Conservation (phyloP, 352 stramenopile species). For the Phytophthora crassamura region DNA sequence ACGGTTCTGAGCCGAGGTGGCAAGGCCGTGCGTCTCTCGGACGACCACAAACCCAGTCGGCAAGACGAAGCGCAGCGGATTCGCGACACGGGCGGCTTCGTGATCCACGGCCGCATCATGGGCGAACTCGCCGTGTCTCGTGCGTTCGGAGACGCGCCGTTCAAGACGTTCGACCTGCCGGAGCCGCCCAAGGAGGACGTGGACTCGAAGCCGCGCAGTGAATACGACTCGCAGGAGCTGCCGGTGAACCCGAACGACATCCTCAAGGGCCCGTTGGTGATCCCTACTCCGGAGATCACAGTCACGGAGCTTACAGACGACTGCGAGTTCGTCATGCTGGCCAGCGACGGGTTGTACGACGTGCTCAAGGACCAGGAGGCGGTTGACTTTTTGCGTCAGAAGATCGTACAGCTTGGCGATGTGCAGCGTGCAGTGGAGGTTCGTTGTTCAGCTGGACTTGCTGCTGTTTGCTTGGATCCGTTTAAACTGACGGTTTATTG, state of each 20-base stretch:
- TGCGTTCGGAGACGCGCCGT: conserved; percentile 93
- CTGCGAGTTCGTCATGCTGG: conserved; percentile 83
- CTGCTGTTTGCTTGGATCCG: background rate
- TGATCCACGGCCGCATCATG: conserved; percentile 95
- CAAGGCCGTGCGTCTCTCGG: conserved; percentile 91
- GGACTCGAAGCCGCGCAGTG: conserved; percentile 63
- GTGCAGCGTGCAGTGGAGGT: conserved; percentile 85
- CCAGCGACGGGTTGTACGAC: conserved; percentile 84
- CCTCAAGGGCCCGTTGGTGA: conserved; percentile 83
- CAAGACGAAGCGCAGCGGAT: conserved; percentile 95
- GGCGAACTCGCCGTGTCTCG: conserved; percentile 84
- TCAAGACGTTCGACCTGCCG: conserved; percentile 92
- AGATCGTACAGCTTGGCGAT: conserved; percentile 73
- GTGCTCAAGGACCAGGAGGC: conserved; percentile 87
- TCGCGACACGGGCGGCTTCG: conserved; percentile 92
- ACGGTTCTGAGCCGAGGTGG: conserved; percentile 93
- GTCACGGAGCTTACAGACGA: conserved; percentile 72
- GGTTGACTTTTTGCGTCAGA: conserved; percentile 75
- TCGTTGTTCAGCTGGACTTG: conserved; percentile 4
- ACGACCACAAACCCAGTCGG: conserved; percentile 96
- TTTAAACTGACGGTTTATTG: conserved; percentile 1
- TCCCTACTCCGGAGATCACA: conserved; percentile 80
- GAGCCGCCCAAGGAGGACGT: conserved; percentile 48
- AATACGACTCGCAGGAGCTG: conserved; percentile 81
- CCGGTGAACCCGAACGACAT: conserved; percentile 88